These are phyloP conservation scores for Lycium ferocissimum DNA, from an alignment of 257 asterid genomes.

Conservation along the genomic window DNA sequence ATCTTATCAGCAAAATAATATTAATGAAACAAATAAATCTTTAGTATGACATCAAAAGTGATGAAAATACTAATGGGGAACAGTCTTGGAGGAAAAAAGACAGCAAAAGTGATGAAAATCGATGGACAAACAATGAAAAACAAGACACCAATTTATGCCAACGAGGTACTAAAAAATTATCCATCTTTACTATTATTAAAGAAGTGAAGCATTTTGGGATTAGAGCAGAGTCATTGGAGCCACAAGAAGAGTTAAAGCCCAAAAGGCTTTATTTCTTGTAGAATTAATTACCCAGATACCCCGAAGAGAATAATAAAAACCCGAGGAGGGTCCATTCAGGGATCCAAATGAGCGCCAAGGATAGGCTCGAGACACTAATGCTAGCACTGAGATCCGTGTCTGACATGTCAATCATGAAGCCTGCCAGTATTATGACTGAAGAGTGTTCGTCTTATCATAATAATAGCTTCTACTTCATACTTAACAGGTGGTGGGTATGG, in stretches of 20 bases:
- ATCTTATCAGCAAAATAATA: too few species aligned
- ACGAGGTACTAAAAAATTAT: conserved; percentile 50
- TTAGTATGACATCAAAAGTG: too few species aligned
- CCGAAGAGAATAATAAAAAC: conserved; percentile 29
- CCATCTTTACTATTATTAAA: conserved; percentile 65
- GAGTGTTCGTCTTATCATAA: background rate
- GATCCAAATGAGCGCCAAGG: conserved; percentile 94
- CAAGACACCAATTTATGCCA: conserved; percentile 69
- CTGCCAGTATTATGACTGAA: conserved; percentile 45
- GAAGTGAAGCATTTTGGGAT: conserved; percentile 79
- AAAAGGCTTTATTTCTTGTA: conserved; percentile 74
- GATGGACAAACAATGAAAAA: conserved; percentile 69
- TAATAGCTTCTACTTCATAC: background rate
- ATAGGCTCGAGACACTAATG: conserved; percentile 88
- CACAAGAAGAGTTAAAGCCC: conserved; percentile 69
- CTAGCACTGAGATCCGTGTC: conserved; percentile 78
- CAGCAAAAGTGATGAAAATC: conserved; percentile 76
- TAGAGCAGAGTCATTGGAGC: conserved; percentile 82
- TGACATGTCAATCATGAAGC: conserved; percentile 69
- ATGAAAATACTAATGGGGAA: conserved; percentile 64
- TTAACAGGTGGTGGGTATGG: too few species aligned
- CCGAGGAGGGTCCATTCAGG: conserved; percentile 84
- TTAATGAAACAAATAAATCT: background rate
- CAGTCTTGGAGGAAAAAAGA: conserved; percentile 64
- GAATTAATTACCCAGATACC: conserved; percentile 68